Conservation (phyloP, 1,284 basidiomycete genomes). For the Coriolopsis trogii region DNA sequence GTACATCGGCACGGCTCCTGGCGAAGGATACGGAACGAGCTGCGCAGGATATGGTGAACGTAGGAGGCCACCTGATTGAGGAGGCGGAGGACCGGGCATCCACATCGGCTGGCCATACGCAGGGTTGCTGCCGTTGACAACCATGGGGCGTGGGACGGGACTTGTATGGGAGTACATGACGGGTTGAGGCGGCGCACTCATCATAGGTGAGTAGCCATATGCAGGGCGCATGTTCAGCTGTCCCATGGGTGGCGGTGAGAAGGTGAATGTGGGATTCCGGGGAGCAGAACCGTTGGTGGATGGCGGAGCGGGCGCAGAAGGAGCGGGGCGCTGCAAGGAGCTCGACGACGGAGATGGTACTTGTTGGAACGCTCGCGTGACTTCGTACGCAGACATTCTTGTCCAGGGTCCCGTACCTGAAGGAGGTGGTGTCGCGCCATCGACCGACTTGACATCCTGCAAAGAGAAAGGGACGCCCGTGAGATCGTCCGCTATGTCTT, state of each 20-base stretch:
- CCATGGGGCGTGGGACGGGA: conserved; percentile 62
- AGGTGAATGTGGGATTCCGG: conserved; percentile 39
- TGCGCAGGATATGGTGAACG: conserved; percentile 68
- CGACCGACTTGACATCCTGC: conserved; percentile 81
- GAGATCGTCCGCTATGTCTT: conserved; percentile 78
- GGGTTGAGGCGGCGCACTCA: conserved; percentile 63
- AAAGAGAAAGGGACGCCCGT: conserved; percentile 74
- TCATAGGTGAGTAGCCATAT: conserved; percentile 70
- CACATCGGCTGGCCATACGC: conserved; percentile 66
- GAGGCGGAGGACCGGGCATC: conserved; percentile 53
- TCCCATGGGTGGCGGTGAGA: conserved; percentile 40
- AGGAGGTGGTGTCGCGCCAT: conserved; percentile 78
- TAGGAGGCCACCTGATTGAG: conserved; percentile 54
- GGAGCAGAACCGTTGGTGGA: conserved; percentile 38
- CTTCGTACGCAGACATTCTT: conserved; percentile 78
- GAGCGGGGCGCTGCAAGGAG: conserved; percentile 44
- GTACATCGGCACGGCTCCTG: conserved; percentile 53
- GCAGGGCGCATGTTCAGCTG: conserved; percentile 48
- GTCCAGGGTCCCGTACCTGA: conserved; percentile 56
- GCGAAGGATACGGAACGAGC: conserved; percentile 64
- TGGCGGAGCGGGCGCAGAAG: conserved; percentile 31
- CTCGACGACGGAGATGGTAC: conserved; percentile 60
- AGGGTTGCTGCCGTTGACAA: conserved; percentile 59
- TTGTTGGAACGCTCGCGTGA: conserved; percentile 81
- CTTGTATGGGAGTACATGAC: conserved; percentile 66